Evolutionary conservation across 129 eudicot species (phyloP).

Genomic region (Tagetes patula): DNA sequence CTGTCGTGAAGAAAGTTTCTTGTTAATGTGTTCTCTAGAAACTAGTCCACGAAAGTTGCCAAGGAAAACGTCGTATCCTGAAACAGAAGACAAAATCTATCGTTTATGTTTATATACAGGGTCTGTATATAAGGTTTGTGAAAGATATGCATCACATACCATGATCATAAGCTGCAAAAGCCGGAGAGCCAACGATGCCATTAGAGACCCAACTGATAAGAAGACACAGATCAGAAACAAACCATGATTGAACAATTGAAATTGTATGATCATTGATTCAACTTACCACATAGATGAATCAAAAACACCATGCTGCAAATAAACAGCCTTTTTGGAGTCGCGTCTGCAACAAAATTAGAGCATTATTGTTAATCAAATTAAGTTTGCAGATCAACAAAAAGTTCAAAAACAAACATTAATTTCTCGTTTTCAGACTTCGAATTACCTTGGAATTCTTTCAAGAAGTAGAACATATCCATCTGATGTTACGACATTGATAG

Average conservation of each 20-base stretch:
- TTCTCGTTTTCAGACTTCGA: no score
- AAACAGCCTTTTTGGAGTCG: constrained; percentile 79
- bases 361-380: constrained; percentile 11
- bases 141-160: constrained; percentile 42
- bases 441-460: constrained; percentile 92
- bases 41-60: constrained; percentile 92
- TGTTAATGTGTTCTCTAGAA: constrained; percentile 86
- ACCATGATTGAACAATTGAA: background rate
- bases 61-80: constrained; percentile 92
- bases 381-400: background rate
- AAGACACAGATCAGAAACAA: background rate
- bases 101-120: background rate
- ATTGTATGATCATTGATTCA: background rate
- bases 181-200: constrained; percentile 95
- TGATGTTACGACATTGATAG: constrained; percentile 72
- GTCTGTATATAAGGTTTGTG: background rate
- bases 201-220: constrained; percentile 85
- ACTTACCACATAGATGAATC: constrained; percentile 98
- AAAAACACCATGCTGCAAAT: constrained; percentile 88
- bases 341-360: constrained; percentile 45
- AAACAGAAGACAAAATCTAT: constrained; percentile 15
- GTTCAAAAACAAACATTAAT: background rate
- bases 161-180: constrained; percentile 94
- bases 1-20: constrained; percentile 74
- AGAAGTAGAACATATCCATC: constrained; percentile 92